Evolutionary conservation across 768 basidiomycete genomes (phyloP).

Genomic region (Leccinum rimulosum): DNA sequence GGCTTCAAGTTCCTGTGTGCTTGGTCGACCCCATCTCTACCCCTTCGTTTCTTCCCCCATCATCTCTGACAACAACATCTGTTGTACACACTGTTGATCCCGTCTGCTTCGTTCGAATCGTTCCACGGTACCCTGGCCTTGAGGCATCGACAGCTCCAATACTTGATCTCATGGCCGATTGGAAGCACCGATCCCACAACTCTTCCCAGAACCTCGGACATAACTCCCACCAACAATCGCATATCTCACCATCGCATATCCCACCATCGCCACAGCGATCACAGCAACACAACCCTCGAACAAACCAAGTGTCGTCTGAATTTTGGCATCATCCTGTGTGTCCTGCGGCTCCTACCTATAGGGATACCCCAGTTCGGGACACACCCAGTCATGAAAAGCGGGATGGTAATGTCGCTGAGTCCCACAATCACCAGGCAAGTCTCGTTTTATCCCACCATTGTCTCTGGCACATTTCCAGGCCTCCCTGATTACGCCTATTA

Average conservation of each 20-base stretch:
- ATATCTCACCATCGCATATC: conserved; percentile 37
- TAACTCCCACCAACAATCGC: conserved; percentile 40
- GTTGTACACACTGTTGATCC: conserved; percentile 17
- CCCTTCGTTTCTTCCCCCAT: conserved; percentile 44
- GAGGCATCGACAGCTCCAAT: conserved; percentile 30
- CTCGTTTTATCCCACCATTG: neutral
- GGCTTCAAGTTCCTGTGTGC: conserved; percentile 40
- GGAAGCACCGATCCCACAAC: conserved; percentile 25
- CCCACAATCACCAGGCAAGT: conserved; percentile 49
- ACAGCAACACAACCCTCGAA: conserved; percentile 37
- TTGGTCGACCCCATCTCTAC: conserved; percentile 36
- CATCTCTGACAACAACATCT: conserved; percentile 26
- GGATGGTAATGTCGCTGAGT: conserved; percentile 35
- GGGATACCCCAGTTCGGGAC: conserved; percentile 21
- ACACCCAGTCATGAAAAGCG: conserved; percentile 42
- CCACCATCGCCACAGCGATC: conserved; percentile 36
- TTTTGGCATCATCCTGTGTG: conserved; percentile 40
- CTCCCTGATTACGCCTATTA: conserved; percentile 5
- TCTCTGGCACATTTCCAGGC: too few species aligned
- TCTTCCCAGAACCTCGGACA: conserved; percentile 45
- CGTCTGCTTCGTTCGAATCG: conserved; percentile 24
- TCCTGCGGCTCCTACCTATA: neutral
- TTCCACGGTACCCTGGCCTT: conserved; percentile 17
- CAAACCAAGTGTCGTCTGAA: conserved; percentile 40
- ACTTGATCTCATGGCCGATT: conserved; percentile 58